Evolutionary conservation across 2,329 filamentous ascomycete genomes (phyloP).

Genomic region (Fusarium zealandicum): DNA sequence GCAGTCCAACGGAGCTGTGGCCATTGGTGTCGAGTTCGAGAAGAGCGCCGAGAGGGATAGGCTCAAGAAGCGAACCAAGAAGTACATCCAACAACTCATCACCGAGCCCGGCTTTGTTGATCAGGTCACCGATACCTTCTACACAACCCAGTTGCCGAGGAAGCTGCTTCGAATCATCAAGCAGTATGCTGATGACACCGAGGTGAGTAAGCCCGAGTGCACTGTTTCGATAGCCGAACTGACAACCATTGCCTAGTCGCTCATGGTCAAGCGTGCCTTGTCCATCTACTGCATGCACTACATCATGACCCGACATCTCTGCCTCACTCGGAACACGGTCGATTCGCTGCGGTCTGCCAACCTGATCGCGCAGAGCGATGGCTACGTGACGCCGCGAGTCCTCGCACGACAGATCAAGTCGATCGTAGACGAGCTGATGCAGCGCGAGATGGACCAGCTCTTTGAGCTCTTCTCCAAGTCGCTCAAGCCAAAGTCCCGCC

Average conservation of each 20-base stretch:
- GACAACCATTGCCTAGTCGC: slow-evolving; percentile 44
- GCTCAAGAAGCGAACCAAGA: slow-evolving; percentile 54
- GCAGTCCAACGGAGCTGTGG: slow-evolving; percentile 52
- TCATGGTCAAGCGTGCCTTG: slow-evolving; percentile 61
- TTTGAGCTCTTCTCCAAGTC: slow-evolving; percentile 61
- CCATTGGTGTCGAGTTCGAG: slow-evolving; percentile 59
- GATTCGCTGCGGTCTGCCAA: slow-evolving; percentile 51
- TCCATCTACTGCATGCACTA: slow-evolving; percentile 65
- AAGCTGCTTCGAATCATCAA: slow-evolving; percentile 58
- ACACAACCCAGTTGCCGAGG: slow-evolving; percentile 54
- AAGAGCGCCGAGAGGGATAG: slow-evolving; percentile 53
- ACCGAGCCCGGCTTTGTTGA: slow-evolving; percentile 57
- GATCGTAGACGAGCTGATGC: slow-evolving; percentile 62
- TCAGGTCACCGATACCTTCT: slow-evolving; percentile 58
- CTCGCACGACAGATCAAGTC: slow-evolving; percentile 65
- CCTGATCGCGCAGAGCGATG: slow-evolving; percentile 53
- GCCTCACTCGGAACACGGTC: slow-evolving; percentile 56
- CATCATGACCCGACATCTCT: slow-evolving; percentile 62
- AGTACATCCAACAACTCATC: slow-evolving; percentile 58
- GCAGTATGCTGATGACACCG: slow-evolving; percentile 54
- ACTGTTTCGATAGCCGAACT: slow-evolving; percentile 17
- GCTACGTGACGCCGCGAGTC: slow-evolving; percentile 59
- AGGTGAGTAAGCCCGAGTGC: slow-evolving; percentile 46
- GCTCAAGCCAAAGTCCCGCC: slow-evolving; percentile 61
- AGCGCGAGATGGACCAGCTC: slow-evolving; percentile 58